These are phyloP conservation scores for Alliaria petiolata DNA, from an alignment of 345 rosid species.

Conservation along the genomic window DNA sequence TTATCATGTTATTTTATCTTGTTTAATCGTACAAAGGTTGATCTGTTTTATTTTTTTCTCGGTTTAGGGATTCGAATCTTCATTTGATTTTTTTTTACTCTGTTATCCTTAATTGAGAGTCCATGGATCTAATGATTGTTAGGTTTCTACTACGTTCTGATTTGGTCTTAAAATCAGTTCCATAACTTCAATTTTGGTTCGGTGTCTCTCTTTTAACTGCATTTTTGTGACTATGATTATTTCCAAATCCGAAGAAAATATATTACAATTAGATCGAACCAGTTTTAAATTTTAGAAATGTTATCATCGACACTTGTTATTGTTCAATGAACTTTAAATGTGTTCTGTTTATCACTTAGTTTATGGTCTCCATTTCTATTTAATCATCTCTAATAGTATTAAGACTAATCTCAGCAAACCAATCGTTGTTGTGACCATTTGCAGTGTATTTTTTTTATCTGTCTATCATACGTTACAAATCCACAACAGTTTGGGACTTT, in stretches of 20 bases:
- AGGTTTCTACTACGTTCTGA: not conserved
- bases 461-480: too few relatives aligned
- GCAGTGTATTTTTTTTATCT: too few relatives aligned
- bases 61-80: not conserved
- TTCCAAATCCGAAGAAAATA: not conserved
- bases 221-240: too few relatives aligned
- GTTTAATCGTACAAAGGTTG: not conserved
- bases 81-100: not conserved
- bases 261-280: not conserved
- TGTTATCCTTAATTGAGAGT: not conserved
- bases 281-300: not conserved
- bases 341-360: not conserved
- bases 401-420: not conserved
- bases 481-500: too few relatives aligned
- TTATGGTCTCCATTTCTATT: not conserved
- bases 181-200: not conserved
- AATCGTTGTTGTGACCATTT: not conserved
- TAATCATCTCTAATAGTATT: not conserved
- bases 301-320: not conserved
- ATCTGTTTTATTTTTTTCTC: not conserved
- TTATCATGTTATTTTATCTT: not conserved
- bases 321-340: not conserved
- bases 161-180: not conserved
- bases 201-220: too few relatives aligned
- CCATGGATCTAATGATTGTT: not conserved